Evolutionary conservation across 2,329 filamentous ascomycete species (phyloP).

Genomic region (Colletotrichum paranaense): DNA sequence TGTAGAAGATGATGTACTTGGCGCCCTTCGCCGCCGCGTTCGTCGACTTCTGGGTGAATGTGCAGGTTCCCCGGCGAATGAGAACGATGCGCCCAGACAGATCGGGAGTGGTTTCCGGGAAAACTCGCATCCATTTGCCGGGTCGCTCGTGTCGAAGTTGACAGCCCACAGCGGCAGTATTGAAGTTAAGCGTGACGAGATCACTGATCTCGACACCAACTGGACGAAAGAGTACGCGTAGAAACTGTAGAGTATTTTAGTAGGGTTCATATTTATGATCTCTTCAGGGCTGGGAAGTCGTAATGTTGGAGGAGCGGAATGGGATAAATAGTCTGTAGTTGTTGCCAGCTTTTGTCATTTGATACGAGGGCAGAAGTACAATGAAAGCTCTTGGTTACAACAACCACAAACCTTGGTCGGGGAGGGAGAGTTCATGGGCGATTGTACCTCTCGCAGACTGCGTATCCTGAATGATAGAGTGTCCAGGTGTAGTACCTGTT

Average conservation of each 20-base stretch:
- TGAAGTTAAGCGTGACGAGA: background rate
- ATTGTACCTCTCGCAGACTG: background rate
- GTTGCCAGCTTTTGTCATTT: background rate
- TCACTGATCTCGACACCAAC: background rate
- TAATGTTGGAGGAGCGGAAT: background rate
- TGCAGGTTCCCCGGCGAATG: no score
- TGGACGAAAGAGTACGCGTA: background rate
- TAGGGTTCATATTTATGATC: background rate
- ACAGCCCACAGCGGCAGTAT: no score
- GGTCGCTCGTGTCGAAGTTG: no score
- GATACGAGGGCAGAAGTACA: background rate
- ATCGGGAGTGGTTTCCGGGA: no score
- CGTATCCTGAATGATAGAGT: background rate
- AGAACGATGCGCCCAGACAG: no score
- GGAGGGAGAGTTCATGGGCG: background rate
- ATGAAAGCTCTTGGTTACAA: background rate
- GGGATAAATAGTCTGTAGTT: background rate
- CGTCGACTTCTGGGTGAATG: no score
- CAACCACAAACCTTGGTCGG: background rate
- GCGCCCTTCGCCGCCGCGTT: no score
- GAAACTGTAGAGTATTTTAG: no score
- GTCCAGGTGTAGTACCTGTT: background rate
- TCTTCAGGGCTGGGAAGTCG: background rate
- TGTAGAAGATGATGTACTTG: no score
- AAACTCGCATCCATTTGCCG: no score